A percentile compares a stretch with the other conserved stretches of the same genome.
Conservation (phyloP, 805 yeast genomes). For the Candida ascalaphidarum region DNA sequence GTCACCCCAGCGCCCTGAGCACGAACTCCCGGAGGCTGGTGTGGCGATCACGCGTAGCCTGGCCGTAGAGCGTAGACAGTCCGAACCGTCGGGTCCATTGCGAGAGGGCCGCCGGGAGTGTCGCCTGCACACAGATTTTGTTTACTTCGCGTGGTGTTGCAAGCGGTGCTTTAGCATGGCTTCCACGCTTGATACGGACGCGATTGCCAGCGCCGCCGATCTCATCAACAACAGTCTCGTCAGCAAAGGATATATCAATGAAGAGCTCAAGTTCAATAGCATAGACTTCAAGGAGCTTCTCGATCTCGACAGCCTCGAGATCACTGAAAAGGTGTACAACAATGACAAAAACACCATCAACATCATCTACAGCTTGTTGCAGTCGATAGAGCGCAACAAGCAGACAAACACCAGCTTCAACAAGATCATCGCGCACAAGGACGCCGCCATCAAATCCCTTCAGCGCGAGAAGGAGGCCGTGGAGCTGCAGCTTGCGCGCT, state of each 20-base stretch:
- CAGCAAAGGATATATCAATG: constrained; percentile 25
- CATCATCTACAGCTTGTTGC: constrained; percentile 24
- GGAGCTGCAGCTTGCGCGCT: constrained; percentile 9
- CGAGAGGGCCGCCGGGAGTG: too few species aligned
- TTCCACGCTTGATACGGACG: constrained; percentile 20
- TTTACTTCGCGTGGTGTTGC: too few species aligned
- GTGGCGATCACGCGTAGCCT: too few species aligned
- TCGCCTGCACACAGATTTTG: too few species aligned
- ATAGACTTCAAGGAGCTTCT: constrained; percentile 22
- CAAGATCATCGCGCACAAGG: constrained; percentile 18
- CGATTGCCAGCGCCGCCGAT: constrained; percentile 28
- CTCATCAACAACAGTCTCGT: constrained; percentile 24
- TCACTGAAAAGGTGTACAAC: constrained; percentile 22
- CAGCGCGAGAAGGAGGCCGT: constrained; percentile 12
- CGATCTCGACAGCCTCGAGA: constrained; percentile 8
- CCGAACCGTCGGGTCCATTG: too few species aligned
- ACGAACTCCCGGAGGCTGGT: too few species aligned
- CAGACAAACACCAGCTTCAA: constrained; percentile 22
- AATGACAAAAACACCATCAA: constrained; percentile 31
- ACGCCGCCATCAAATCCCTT: constrained; percentile 17
- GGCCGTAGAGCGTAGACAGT: too few species aligned
- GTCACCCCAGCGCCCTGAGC: too few species aligned
- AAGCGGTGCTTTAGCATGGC: too few species aligned
- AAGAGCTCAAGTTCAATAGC: constrained; percentile 21
- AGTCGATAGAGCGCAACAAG: constrained; percentile 23